Evolutionary conservation across 2,329 filamentous ascomycete species (phyloP).

Genomic region (Xylariaceae sp.): DNA sequence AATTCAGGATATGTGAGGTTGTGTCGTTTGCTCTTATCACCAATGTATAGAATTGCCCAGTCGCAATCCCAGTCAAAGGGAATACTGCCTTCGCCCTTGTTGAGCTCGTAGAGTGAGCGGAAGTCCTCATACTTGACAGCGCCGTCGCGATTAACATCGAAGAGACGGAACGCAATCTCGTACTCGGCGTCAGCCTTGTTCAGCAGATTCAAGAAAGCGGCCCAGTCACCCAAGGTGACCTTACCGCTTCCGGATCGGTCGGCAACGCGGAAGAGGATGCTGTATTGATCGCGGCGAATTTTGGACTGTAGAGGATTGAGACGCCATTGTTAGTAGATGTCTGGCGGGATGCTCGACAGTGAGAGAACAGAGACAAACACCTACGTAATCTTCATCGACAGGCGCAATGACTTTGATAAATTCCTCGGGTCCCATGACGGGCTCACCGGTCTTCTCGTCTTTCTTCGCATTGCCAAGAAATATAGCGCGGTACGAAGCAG

Average conservation of each 20-base stretch:
- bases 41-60: slow-evolving; percentile 93
- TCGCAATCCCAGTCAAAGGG: slow-evolving; percentile 97
- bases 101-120: slow-evolving; percentile 75
- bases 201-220: slow-evolving; percentile 87
- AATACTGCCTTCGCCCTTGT: slow-evolving; percentile 78
- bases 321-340: slow-evolving; percentile 1
- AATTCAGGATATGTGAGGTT: slow-evolving; percentile 94
- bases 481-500: slow-evolving; percentile 65
- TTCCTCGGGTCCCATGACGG: slow-evolving; percentile 74
- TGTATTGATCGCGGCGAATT: slow-evolving; percentile 91
- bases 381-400: slow-evolving; percentile 81
- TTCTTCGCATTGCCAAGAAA: slow-evolving; percentile 73
- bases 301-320: slow-evolving; percentile 64
- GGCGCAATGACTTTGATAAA: slow-evolving; percentile 91
- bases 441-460: slow-evolving; percentile 69
- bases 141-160: slow-evolving; percentile 79
- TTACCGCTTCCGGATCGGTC: slow-evolving; percentile 70
- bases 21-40: slow-evolving; percentile 79
- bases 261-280: slow-evolving; percentile 85
- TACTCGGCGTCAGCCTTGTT: slow-evolving; percentile 95
- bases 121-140: slow-evolving; percentile 87
- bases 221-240: slow-evolving; percentile 80
- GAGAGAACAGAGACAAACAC: slow-evolving; percentile 33
- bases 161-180: slow-evolving; percentile 95
- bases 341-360: not conserved